These are phyloP conservation scores for Aspergillus sclerotiicarbonarius DNA, from an alignment of 495 filamentous ascomycete species.

Conservation along the genomic window DNA sequence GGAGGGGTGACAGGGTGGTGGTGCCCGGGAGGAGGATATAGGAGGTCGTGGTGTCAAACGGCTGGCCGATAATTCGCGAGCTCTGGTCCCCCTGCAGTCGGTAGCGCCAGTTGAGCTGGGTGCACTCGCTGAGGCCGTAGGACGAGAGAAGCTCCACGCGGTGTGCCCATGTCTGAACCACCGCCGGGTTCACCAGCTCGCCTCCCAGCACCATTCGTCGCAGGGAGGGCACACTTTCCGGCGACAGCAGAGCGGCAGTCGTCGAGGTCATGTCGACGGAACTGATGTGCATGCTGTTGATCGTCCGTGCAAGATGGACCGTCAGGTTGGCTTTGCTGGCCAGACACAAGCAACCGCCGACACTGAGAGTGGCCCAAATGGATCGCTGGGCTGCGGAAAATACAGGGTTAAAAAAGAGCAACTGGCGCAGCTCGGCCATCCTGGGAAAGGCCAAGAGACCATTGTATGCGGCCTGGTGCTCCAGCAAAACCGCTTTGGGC, in stretches of 20 bases:
- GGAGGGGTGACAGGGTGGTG: background rate
- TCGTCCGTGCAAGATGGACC: background rate
- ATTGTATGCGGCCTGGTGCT: background rate
- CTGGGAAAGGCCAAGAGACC: background rate
- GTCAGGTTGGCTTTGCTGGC: background rate
- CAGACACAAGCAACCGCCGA: background rate
- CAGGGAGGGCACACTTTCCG: background rate
- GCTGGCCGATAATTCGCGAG: background rate
- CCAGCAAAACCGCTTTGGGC: background rate
- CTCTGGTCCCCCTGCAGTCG: background rate
- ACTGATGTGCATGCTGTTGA: background rate
- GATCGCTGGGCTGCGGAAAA: background rate
- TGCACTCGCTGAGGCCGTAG: slow-evolving; percentile 4
- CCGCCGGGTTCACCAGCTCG: background rate
- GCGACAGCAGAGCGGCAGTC: background rate
- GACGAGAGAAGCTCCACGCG: background rate
- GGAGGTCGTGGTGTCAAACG: background rate
- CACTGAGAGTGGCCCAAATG: background rate
- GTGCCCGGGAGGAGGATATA: background rate
- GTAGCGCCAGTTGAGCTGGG: slow-evolving; percentile 1
- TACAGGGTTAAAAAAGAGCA: background rate
- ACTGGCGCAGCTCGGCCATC: background rate
- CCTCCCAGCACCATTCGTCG: background rate
- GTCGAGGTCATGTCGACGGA: background rate
- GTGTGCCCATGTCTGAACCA: background rate